Percentiles rank a stretch among this genome's conserved stretches.
Conservation (phyloP, 306 rosid species). For the Lupinus albus region DNA sequence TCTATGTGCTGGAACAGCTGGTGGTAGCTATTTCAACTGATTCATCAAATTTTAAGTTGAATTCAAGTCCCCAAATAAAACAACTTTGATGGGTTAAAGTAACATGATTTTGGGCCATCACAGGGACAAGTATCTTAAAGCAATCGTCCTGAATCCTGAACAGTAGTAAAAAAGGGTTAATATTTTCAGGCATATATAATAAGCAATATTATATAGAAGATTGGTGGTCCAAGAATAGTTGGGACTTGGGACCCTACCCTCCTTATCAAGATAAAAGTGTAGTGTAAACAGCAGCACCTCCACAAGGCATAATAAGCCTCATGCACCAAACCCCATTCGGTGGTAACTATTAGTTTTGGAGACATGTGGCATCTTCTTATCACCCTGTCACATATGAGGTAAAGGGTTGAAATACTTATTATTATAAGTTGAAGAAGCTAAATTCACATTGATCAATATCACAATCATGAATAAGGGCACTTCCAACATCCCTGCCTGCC, state of each 20-base stretch:
- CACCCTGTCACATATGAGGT: slow-evolving; percentile 18
- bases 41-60: slow-evolving; percentile 41
- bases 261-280: slow-evolving; percentile 48
- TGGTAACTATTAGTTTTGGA: slow-evolving; percentile 34
- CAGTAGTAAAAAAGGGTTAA: slow-evolving; percentile 18
- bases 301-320: slow-evolving; percentile 29
- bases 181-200: slow-evolving; percentile 21
- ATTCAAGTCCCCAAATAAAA: slow-evolving; percentile 2
- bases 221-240: slow-evolving; percentile 3
- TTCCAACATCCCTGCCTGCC: slow-evolving; percentile 20
- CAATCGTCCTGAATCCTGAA: not conserved
- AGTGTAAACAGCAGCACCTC: slow-evolving; percentile 37
- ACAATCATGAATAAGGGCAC: slow-evolving; percentile 45
- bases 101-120: slow-evolving; percentile 4
- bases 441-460: slow-evolving; percentile 42
- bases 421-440: slow-evolving; percentile 36
- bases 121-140: slow-evolving; percentile 18
- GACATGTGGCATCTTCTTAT: slow-evolving; percentile 46
- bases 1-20: slow-evolving; percentile 36
- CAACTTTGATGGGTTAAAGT: slow-evolving; percentile 32
- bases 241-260: too few relatives aligned
- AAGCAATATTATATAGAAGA: slow-evolving; percentile 2
- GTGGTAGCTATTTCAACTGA: slow-evolving; percentile 27
- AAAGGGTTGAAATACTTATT: not conserved
- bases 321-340: slow-evolving; percentile 31